Evolutionary conservation across 1,139 yeast genomes (phyloP).

Genomic region (Scheffersomyces illinoinensis): DNA sequence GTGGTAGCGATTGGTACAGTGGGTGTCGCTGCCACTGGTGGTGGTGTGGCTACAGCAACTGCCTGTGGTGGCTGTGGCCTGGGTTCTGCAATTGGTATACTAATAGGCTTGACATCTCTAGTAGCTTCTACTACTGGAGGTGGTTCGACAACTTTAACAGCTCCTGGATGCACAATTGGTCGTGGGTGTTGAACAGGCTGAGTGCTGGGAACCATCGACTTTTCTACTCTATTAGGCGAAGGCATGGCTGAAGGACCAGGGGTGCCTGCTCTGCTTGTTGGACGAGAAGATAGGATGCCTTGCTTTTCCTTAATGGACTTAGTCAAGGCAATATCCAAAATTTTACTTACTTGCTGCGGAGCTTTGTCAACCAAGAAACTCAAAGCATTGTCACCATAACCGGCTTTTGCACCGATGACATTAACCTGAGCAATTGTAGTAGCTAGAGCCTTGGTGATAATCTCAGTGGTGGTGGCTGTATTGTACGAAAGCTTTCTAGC

Average conservation of each 20-base stretch:
- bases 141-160: background rate
- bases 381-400: constrained; percentile 78
- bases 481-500: constrained; percentile 66
- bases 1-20: background rate
- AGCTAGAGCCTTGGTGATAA: constrained; percentile 88
- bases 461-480: constrained; percentile 72
- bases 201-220: background rate
- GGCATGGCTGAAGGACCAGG: constrained; percentile 20
- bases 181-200: background rate
- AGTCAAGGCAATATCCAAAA: constrained; percentile 79
- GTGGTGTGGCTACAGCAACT: background rate
- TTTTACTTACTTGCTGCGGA: constrained; percentile 82
- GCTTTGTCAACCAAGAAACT: constrained; percentile 82
- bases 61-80: background rate
- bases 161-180: background rate
- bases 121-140: background rate
- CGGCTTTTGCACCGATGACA: constrained; percentile 83
- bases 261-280: constrained; percentile 28
- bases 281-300: constrained; percentile 22
- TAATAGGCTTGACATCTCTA: background rate
- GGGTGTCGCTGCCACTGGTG: background rate
- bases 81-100: background rate
- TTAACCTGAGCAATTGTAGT: constrained; percentile 90
- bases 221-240: constrained; percentile 4
- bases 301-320: constrained; percentile 69